Evolutionary conservation across 2,329 filamentous ascomycete genomes (phyloP).

Genomic region (Ascocoryne sarcoides): DNA sequence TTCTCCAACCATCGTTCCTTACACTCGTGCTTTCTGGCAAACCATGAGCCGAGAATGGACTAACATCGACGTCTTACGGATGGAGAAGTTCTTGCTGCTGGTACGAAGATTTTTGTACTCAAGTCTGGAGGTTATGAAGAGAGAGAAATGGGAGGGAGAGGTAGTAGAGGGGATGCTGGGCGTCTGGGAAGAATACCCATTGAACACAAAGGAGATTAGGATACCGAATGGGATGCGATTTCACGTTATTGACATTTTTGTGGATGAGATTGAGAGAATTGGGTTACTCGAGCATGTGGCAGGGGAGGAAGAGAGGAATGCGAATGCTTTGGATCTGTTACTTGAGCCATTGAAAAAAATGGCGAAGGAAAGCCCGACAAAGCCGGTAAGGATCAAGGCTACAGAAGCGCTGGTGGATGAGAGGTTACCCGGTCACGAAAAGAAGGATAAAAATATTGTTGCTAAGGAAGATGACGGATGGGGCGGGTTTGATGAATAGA

Average conservation of each 20-base stretch:
- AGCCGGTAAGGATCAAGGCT: conserved; percentile 62
- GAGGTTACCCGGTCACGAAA: conserved; percentile 56
- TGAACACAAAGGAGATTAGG: conserved; percentile 34
- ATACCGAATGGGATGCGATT: conserved; percentile 78
- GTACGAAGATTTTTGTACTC: conserved; percentile 70
- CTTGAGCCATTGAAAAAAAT: conserved; percentile 36
- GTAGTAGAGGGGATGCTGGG: conserved; percentile 35
- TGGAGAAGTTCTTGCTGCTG: conserved; percentile 90
- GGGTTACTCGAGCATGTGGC: conserved; percentile 35
- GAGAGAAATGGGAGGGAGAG: conserved; percentile 26
- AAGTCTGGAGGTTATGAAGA: conserved; percentile 45
- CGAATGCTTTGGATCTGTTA: conserved; percentile 31
- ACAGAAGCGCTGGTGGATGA: conserved; percentile 66
- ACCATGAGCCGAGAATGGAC: conserved; percentile 63
- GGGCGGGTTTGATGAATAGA: conserved; percentile 27
- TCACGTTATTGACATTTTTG: conserved; percentile 83
- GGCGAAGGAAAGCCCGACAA: conserved; percentile 49
- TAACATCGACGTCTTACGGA: conserved; percentile 61
- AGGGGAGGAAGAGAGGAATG: conserved; percentile 26
- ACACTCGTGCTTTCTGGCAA: conserved; percentile 60
- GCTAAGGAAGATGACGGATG: conserved; percentile 32
- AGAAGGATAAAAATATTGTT: conserved; percentile 28
- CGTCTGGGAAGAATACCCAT: conserved; percentile 37
- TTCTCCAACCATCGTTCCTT: conserved; percentile 33
- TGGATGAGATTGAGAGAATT: conserved; percentile 77